phyloP scores from a whole-genome alignment of 2,329 filamentous ascomycete genomes.

The Lecanicillium sp. region DNA sequence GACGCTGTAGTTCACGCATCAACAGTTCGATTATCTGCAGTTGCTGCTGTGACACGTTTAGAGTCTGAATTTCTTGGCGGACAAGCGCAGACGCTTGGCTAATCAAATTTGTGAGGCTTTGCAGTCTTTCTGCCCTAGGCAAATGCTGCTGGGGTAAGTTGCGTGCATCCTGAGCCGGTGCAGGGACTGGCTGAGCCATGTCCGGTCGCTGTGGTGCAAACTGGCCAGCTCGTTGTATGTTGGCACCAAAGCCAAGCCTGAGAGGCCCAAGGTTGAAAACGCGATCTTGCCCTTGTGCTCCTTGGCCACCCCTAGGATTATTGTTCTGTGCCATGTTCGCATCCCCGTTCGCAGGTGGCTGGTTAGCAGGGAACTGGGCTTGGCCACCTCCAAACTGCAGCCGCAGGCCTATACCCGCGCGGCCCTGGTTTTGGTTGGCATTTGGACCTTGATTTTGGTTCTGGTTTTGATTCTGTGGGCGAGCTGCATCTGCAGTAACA shows the following conservation, averaged over 20 bases:
- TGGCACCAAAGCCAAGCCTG: conserved; percentile 6
- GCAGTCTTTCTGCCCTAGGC: conserved; percentile 3
- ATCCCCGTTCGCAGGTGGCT: too few relatives aligned
- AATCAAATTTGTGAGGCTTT: background rate
- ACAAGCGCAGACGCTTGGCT: conserved; percentile 4
- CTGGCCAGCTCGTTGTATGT: too few relatives aligned
- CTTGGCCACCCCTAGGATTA: too few relatives aligned
- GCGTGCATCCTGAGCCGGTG: too few relatives aligned
- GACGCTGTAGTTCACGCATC: conserved; percentile 4
- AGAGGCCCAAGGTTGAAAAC: conserved; percentile 23
- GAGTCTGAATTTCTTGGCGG: conserved; percentile 5
- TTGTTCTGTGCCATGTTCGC: too few relatives aligned
- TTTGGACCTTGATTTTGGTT: conserved; percentile 8
- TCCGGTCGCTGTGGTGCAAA: too few relatives aligned
- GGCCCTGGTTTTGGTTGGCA: too few relatives aligned
- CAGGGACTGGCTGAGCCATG: too few relatives aligned
- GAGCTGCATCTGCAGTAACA: conserved; percentile 39
- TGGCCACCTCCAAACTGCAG: too few relatives aligned
- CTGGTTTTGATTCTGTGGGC: conserved; percentile 14
- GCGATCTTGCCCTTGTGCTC: conserved; percentile 14
- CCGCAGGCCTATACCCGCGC: too few relatives aligned
- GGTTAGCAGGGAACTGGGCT: too few relatives aligned
- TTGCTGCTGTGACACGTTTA: conserved; percentile 5
- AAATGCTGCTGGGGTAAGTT: background rate
- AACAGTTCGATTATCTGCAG: conserved; percentile 6